Conservation (phyloP, 2,329 filamentous ascomycete species). For the Thermochaetoides dissita region DNA sequence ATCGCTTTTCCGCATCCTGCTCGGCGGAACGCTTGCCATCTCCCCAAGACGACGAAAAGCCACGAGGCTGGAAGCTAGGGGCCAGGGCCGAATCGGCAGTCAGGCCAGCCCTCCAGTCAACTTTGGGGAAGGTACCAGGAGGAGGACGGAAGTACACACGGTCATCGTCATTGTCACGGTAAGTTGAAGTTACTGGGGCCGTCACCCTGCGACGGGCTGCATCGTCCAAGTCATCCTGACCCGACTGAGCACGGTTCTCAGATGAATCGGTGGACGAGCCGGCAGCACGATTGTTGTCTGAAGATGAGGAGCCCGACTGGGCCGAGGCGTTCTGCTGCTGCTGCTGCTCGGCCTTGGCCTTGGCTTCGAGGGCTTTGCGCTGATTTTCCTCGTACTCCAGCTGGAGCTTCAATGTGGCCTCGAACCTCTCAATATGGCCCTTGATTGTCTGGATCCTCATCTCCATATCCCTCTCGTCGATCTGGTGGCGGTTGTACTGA, state of each 20-base stretch:
- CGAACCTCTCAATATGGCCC: constrained; percentile 27
- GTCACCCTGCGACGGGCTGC: not conserved
- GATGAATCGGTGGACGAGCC: not conserved
- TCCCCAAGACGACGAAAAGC: constrained; percentile 9
- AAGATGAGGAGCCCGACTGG: no score
- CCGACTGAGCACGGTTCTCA: not conserved
- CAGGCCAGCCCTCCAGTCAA: constrained; percentile 20
- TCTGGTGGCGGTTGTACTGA: constrained; percentile 47
- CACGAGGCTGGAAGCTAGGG: constrained; percentile 34
- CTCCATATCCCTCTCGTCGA: constrained; percentile 41
- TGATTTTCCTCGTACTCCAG: constrained; percentile 31
- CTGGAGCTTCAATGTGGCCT: constrained; percentile 31
- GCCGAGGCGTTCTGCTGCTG: not conserved
- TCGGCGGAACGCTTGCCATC: constrained; percentile 9
- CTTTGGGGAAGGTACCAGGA: no score
- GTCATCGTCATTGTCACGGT: no score
- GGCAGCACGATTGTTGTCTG: no score
- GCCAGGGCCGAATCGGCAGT: constrained; percentile 34
- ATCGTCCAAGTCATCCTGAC: constrained; percentile 2
- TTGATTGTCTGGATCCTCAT: constrained; percentile 29
- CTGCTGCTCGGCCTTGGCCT: constrained; percentile 13
- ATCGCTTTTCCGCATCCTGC: constrained; percentile 7
- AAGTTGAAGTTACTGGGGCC: no score
- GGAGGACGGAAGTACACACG: no score
- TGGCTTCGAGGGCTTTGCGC: constrained; percentile 21